Conservation (phyloP, 169 alveolate species). For the Eimeria maxima region DNA sequence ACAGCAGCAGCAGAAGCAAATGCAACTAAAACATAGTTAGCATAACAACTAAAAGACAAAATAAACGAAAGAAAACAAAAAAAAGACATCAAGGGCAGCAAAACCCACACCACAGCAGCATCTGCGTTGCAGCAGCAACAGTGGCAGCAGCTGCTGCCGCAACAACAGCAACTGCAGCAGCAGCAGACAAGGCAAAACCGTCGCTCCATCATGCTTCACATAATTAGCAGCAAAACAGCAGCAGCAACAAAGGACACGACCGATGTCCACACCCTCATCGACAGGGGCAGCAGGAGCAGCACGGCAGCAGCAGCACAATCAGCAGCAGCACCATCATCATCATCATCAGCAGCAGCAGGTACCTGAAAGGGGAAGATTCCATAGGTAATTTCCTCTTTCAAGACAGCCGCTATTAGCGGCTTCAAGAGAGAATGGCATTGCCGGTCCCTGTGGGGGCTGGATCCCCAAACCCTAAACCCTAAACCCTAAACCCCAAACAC, state of each 20-base stretch:
- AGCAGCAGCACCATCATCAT: neutral
- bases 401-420: neutral
- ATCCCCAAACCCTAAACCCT: no score
- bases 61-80: no score
- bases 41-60: no score
- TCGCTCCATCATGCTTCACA: neutral
- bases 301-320: neutral
- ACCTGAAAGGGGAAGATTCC: neutral
- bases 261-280: neutral
- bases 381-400: neutral
- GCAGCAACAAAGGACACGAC: neutral
- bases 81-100: no score
- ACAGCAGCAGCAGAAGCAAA: no score
- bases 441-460: neutral
- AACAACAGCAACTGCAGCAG: neutral
- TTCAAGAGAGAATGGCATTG: neutral
- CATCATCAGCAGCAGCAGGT: constrained; percentile 34
- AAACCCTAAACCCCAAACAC: neutral
- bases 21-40: no score
- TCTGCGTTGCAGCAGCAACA: no score
- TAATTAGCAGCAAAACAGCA: neutral
- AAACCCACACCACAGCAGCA: no score
- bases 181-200: neutral
- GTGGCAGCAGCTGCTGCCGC: no score
- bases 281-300: neutral